Evolutionary conservation across 2,329 filamentous ascomycete species (phyloP).

Genomic region (Monilinia laxa): DNA sequence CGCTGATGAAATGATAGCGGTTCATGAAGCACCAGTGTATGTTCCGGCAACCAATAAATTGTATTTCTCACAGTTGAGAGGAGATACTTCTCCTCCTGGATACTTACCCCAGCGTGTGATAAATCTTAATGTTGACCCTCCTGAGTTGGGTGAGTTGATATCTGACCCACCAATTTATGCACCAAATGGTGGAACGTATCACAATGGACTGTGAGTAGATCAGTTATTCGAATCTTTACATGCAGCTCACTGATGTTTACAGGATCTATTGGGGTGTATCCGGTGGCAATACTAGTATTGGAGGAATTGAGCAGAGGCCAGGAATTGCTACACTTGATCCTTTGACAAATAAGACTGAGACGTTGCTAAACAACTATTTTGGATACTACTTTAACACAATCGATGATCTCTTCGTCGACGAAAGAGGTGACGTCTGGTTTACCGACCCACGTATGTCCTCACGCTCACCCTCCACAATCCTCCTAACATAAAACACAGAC

Average conservation of each 20-base stretch:
- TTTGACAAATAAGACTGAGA: background rate
- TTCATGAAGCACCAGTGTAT: background rate
- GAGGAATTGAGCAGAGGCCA: background rate
- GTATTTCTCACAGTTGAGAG: background rate
- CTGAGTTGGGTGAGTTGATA: background rate
- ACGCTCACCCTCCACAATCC: background rate
- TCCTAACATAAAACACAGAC: background rate
- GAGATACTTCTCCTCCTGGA: background rate
- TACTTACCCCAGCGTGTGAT: background rate
- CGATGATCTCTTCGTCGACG: background rate
- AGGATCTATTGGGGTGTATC: background rate
- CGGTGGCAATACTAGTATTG: background rate
- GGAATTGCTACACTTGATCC: background rate
- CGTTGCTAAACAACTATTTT: background rate
- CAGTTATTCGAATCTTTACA: background rate
- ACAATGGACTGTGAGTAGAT: background rate
- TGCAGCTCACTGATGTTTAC: background rate
- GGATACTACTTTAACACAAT: slow-evolving; percentile 2
- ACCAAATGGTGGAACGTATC: background rate
- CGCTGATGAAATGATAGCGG: background rate
- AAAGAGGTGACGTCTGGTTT: background rate
- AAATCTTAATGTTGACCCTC: background rate
- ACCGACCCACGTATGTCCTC: background rate
- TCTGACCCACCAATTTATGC: background rate
- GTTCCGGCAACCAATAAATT: background rate